These are phyloP conservation scores for Lachnellula subtilissima DNA, from an alignment of 2,329 filamentous ascomycete genomes.

Conservation along the genomic window DNA sequence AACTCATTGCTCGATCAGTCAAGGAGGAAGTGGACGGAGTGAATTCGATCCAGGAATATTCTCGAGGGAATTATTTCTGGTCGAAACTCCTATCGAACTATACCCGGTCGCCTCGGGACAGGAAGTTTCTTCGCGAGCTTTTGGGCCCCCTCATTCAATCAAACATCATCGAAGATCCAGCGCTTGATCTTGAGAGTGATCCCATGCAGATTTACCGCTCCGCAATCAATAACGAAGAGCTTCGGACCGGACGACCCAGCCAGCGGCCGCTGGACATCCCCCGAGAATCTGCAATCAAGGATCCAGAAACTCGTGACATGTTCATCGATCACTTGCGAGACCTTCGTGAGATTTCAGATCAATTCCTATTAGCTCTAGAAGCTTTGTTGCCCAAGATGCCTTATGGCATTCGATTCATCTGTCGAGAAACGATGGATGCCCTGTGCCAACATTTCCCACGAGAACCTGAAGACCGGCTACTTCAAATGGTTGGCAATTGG, in stretches of 20 bases:
- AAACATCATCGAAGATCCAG: slow-evolving; percentile 88
- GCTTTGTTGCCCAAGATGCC: slow-evolving; percentile 84
- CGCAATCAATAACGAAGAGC: slow-evolving; percentile 94
- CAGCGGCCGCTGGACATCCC: slow-evolving; percentile 77
- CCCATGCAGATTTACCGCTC: slow-evolving; percentile 96
- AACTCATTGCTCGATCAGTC: slow-evolving; percentile 76
- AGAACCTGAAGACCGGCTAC: slow-evolving; percentile 70
- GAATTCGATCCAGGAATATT: slow-evolving; percentile 72
- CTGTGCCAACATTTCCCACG: slow-evolving; percentile 72
- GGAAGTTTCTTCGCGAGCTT: slow-evolving; percentile 85
- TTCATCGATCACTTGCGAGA: slow-evolving; percentile 96
- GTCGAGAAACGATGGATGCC: slow-evolving; percentile 77
- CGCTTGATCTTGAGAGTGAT: slow-evolving; percentile 90
- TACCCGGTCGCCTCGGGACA: slow-evolving; percentile 82
- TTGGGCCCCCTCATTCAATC: slow-evolving; percentile 81
- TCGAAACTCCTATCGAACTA: slow-evolving; percentile 81
- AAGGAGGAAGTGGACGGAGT: slow-evolving; percentile 79
- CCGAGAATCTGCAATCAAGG: slow-evolving; percentile 89
- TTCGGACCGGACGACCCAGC: slow-evolving; percentile 82
- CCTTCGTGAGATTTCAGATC: slow-evolving; percentile 88
- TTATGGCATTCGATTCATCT: slow-evolving; percentile 84
- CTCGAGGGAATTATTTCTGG: slow-evolving; percentile 92
- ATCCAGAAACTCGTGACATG: slow-evolving; percentile 83
- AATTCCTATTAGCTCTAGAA: slow-evolving; percentile 78
- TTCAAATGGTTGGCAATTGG: slow-evolving; percentile 86